Percentiles rank a stretch among this genome's conserved stretches.
Evolutionary conservation across 768 basidiomycete genomes (phyloP).

Genomic region (Pholiota molesta): DNA sequence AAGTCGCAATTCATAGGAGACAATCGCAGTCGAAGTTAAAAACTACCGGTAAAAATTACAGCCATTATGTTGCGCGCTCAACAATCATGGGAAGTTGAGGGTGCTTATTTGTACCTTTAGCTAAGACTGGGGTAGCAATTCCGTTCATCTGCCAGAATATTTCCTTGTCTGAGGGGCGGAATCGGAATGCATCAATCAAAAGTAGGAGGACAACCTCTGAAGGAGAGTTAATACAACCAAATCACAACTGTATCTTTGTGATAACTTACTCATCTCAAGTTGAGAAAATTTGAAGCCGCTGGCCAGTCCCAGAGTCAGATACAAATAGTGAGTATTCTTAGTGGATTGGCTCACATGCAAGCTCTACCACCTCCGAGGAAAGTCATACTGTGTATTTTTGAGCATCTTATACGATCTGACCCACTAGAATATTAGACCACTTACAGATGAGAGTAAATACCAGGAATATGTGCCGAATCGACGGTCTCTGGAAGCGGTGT

Average conservation of each 20-base stretch:
- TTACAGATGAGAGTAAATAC: conserved; percentile 13
- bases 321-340: neutral
- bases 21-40: too few species aligned
- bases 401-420: neutral
- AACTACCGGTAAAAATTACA: too few species aligned
- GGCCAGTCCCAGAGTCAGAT: neutral
- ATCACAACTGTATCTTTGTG: neutral
- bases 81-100: conserved; percentile 21
- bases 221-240: neutral
- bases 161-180: conserved; percentile 16
- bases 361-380: conserved; percentile 12
- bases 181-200: conserved; percentile 15
- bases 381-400: conserved; percentile 1
- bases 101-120: neutral
- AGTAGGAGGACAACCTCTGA: conserved; percentile 8
- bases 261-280: conserved; percentile 10
- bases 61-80: neutral
- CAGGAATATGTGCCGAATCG: conserved; percentile 5
- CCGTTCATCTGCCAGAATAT: conserved; percentile 33
- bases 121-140: conserved; percentile 26
- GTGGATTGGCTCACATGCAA: conserved; percentile 6
- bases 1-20: too few species aligned
- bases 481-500: conserved; percentile 32
- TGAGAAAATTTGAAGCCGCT: conserved; percentile 7
- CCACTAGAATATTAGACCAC: neutral